Evolutionary conservation across 495 filamentous ascomycete genomes (phyloP).

Genomic region (Aspergillus avenaceus): DNA sequence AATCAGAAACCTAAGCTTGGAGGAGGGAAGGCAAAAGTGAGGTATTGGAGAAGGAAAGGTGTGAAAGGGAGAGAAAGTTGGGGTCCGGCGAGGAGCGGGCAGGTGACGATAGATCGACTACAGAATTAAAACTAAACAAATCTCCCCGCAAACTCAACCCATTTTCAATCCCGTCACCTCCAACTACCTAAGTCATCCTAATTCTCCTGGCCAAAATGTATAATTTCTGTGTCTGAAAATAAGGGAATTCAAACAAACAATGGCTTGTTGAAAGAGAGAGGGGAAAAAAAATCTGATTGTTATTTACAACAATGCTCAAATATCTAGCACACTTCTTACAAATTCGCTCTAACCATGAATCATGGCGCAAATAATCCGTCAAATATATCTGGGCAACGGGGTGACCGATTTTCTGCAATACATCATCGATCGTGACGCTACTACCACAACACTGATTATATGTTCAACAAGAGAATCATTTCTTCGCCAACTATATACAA

Average conservation of each 20-base stretch:
- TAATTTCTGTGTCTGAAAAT: not conserved
- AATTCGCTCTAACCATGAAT: conserved; percentile 17
- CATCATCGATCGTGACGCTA: conserved; percentile 51
- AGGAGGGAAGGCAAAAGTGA: conserved; percentile 16
- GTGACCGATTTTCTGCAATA: conserved; percentile 58
- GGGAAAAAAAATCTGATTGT: too few species aligned
- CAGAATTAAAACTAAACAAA: not conserved
- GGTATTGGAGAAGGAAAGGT: not conserved
- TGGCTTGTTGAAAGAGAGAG: too few species aligned
- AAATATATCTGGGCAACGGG: conserved; percentile 21
- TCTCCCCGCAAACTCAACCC: too few species aligned
- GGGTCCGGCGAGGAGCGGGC: conserved; percentile 7
- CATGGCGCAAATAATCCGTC: conserved; percentile 15
- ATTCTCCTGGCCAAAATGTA: not conserved
- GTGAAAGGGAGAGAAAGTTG: conserved; percentile 2
- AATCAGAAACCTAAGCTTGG: conserved; percentile 13
- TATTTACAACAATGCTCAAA: too few species aligned
- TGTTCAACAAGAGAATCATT: conserved; percentile 66
- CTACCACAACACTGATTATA: conserved; percentile 61
- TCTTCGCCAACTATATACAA: conserved; percentile 43
- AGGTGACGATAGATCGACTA: conserved; percentile 12
- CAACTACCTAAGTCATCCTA: too few species aligned
- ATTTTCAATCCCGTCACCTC: too few species aligned
- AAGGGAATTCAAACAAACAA: too few species aligned
- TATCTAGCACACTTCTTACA: too few species aligned